Conservation (phyloP, 495 filamentous ascomycete genomes). For the Tetracladium setigerum region DNA sequence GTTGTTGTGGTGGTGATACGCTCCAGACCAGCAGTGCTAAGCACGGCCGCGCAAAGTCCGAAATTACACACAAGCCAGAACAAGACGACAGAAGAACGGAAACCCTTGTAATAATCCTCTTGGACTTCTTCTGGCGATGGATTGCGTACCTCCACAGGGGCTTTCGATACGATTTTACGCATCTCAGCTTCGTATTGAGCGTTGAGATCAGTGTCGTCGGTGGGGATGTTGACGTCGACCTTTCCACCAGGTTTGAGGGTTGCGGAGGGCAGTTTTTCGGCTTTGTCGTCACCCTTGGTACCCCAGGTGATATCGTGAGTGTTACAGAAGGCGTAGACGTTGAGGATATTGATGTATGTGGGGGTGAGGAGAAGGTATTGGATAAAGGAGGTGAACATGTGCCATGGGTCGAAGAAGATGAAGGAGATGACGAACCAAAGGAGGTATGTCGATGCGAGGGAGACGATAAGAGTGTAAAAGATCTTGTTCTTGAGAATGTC, state of each 20-base stretch:
- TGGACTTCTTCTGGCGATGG: conserved; percentile 65
- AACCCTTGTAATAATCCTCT: conserved; percentile 97
- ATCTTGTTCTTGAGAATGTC: conserved; percentile 77
- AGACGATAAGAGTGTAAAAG: conserved; percentile 92
- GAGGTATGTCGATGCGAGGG: conserved; percentile 83
- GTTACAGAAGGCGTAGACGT: conserved; percentile 98
- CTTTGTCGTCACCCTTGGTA: conserved; percentile 89
- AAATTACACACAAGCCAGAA: conserved; percentile 97
- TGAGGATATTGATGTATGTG: conserved; percentile 93
- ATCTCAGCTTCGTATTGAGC: conserved; percentile 89
- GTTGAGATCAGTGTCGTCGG: conserved; percentile 73
- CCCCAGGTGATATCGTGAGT: conserved; percentile 98
- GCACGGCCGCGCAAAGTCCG: conserved; percentile 77
- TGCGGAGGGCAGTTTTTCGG: conserved; percentile 72
- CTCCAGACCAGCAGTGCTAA: conserved; percentile 76
- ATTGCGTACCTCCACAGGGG: conserved; percentile 57
- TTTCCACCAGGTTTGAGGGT: conserved; percentile 84
- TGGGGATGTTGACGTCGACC: conserved; percentile 87
- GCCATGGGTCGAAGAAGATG: conserved; percentile 97
- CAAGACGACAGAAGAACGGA: conserved; percentile 84
- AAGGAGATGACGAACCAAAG: conserved; percentile 90
- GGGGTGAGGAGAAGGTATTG: conserved; percentile 96
- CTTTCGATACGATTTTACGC: conserved; percentile 58
- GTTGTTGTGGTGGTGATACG: conserved; percentile 40
- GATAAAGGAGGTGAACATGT: conserved; percentile 93